Percentiles rank a stretch among this genome's conserved stretches.
These are phyloP conservation scores for Crithidia fasciculata DNA, from an alignment of 208 protist genomes.

Conservation along the genomic window DNA sequence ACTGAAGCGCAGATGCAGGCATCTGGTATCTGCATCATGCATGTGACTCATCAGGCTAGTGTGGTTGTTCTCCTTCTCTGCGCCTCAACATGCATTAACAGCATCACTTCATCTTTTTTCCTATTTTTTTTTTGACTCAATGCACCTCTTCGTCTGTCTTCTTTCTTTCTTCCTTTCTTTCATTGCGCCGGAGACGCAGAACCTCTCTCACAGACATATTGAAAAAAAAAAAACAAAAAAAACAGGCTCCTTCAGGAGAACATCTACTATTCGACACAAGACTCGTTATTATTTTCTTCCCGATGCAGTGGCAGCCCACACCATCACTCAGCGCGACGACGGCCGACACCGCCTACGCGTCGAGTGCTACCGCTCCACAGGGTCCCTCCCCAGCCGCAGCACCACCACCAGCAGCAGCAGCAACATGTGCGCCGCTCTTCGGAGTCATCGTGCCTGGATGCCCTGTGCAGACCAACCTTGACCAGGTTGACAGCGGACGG, in stretches of 20 bases:
- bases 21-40: too few relatives aligned
- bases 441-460: constrained; percentile 73
- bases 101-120: too few relatives aligned
- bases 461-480: constrained; percentile 52
- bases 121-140: constrained; percentile 6
- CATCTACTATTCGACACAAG: neutral
- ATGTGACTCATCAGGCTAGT: too few relatives aligned
- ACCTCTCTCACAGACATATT: too few relatives aligned
- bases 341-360: neutral
- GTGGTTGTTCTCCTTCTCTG: neutral
- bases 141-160: neutral
- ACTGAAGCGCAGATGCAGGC: too few relatives aligned
- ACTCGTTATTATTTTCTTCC: neutral
- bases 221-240: neutral
- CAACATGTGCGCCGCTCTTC: constrained; percentile 29
- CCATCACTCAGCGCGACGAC: neutral
- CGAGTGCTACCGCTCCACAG: too few relatives aligned
- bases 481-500: constrained; percentile 43
- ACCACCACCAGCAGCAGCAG: neutral
- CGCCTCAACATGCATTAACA: neutral
- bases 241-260: neutral
- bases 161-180: neutral
- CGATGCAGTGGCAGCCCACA: constrained; percentile 25
- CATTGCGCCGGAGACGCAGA: too few relatives aligned
- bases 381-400: neutral